Base-by-base conservation (phyloP, 2,329 filamentous ascomycete species). In the Aspergillus transmontanensis region DNA sequence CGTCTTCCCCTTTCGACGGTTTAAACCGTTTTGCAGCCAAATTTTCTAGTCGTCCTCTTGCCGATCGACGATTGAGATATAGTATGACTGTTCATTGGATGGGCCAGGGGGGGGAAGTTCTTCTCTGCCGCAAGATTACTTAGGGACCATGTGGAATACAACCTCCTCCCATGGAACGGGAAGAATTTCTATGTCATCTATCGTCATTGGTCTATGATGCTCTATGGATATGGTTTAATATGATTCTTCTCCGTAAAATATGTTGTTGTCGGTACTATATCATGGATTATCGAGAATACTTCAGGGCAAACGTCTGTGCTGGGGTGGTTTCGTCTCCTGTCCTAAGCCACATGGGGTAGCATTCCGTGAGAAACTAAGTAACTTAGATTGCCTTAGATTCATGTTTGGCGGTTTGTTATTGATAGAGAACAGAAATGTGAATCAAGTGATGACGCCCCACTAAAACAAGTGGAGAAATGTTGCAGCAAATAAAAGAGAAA, bases 341-440 rank as follows among this genome's bases (percentile, higher is more conserved):
- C 30, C 51, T 55, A 55, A 26, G 7, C 51, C n/a, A 39, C 51
- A 55, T 39, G 51, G 51, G 51, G 51, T n/a, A 39, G n/a, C 11
- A 23, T 34, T 39, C 32, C 51, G 51, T 34, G 32, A 21, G 32
- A 55, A 16, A 55, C 32, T 55, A 39, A 55, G 51, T 23, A 23
- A 36, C 28, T 54, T 54, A 54, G 51, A 54, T 23, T 54, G 51
- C 51, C 32, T 55, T 55, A 55, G 32, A 36, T 23, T 26, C 51
- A 41, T 55, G 51, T 55, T 39, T 36, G 32, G 51, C 50, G n/a
- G 51, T 54, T 54, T 54, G 51, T 54, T 54, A 36, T 54, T 55
- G 51, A 55, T 39, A 55, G 51, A 55, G 32, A 53, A 34, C 28
- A 28, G 50, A 53, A 53, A 9, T 32, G 51, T 55, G 51, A 54